Percentiles rank a stretch among this genome's conserved stretches.
Evolutionary conservation across 176 grass and related monocot species (phyloP).

Genomic region (Triticum dicoccoides): DNA sequence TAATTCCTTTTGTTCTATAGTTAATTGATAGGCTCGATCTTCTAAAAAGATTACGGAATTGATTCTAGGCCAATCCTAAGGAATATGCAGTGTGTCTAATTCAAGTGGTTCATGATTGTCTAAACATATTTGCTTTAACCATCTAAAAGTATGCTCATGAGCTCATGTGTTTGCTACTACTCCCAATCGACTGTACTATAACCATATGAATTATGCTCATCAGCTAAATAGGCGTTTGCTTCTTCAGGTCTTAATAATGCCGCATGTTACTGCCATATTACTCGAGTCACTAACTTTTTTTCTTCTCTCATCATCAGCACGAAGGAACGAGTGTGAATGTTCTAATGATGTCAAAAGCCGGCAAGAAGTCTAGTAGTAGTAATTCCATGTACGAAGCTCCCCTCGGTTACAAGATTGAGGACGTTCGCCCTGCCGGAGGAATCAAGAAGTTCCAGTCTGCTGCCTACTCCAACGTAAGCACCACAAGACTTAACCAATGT

Average conservation of each 20-base stretch:
- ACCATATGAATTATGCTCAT: not conserved
- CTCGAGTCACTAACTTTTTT: not conserved
- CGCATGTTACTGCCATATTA: not conserved
- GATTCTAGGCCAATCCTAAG: not conserved
- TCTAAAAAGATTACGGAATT: not conserved
- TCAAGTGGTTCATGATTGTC: not conserved
- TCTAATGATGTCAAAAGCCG: conserved; percentile 94
- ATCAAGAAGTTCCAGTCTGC: conserved; percentile 99
- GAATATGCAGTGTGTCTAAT: not conserved
- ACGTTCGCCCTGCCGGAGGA: conserved; percentile 87
- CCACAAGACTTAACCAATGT: not conserved
- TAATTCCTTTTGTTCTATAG: too few species aligned
- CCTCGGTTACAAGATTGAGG: conserved; percentile 92
- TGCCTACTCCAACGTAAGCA: conserved; percentile 96
- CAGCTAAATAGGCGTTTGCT: not conserved
- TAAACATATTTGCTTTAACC: too few species aligned
- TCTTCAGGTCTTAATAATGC: not conserved
- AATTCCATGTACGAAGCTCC: conserved; percentile 83
- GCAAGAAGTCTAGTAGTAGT: conserved; percentile 82
- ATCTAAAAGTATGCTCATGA: too few species aligned
- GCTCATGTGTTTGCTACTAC: too few species aligned
- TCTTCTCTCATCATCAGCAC: conserved; percentile 16
- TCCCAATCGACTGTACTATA: too few species aligned
- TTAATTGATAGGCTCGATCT: too few species aligned
- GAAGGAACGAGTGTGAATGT: conserved; percentile 51